These are phyloP conservation scores for Monilinia aucupariae DNA, from an alignment of 2,329 filamentous ascomycete genomes.

Conservation along the genomic window DNA sequence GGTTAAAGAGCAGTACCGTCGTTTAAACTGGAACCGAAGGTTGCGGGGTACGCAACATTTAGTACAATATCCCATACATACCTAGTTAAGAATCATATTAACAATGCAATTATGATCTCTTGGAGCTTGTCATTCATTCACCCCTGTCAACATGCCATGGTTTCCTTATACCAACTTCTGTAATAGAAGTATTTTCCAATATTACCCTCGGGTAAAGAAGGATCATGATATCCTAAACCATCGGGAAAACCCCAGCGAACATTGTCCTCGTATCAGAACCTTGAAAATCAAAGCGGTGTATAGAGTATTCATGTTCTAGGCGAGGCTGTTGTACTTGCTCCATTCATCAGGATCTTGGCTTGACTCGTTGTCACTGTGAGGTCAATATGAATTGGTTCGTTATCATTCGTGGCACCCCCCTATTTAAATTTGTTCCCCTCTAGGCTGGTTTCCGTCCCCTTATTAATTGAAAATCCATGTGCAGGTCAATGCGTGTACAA, in stretches of 20 bases:
- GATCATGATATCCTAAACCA: background rate
- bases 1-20: slow-evolving; percentile 13
- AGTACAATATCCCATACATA: slow-evolving; percentile 6
- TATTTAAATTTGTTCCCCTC: slow-evolving; percentile 14
- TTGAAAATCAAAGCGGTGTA: slow-evolving; percentile 12
- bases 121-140: background rate
- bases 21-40: slow-evolving; percentile 15
- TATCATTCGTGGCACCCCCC: slow-evolving; percentile 13
- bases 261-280: slow-evolving; percentile 4
- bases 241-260: background rate
- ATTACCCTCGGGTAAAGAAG: background rate
- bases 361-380: slow-evolving; percentile 10
- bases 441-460: slow-evolving; percentile 16
- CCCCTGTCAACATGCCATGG: background rate
- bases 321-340: slow-evolving; percentile 10
- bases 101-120: slow-evolving; percentile 6
- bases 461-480: slow-evolving; percentile 14
- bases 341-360: slow-evolving; percentile 14
- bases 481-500: slow-evolving; percentile 16
- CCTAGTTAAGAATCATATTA: background rate
- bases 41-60: slow-evolving; percentile 17
- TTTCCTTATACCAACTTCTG: background rate
- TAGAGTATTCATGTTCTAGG: slow-evolving; percentile 10
- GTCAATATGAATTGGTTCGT: background rate
- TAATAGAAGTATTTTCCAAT: slow-evolving; percentile 4